These are phyloP conservation scores for Staphylotrichum tortipilum DNA, from an alignment of 495 filamentous ascomycete species.

Conservation along the genomic window DNA sequence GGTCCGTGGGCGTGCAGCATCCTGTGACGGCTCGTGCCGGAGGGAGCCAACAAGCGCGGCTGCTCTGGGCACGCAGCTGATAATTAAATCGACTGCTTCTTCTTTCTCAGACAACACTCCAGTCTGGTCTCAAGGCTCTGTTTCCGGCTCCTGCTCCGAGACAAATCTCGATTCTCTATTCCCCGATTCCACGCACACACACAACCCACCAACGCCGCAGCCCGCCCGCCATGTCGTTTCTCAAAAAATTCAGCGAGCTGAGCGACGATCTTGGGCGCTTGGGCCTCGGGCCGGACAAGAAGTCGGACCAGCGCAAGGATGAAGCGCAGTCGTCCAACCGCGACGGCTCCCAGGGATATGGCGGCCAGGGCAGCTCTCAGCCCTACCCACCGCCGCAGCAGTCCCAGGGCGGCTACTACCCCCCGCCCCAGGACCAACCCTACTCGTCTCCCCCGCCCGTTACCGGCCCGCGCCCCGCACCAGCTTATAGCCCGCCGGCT, in stretches of 20 bases:
- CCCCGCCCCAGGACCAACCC: constrained; percentile 6
- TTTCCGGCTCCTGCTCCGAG: too few relatives aligned
- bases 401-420: neutral
- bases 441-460: constrained; percentile 14
- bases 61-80: neutral
- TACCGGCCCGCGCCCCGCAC: constrained; percentile 17
- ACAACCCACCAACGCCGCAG: too few relatives aligned
- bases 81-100: neutral
- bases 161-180: too few relatives aligned
- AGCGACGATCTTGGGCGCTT: constrained; percentile 13
- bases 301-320: constrained; percentile 9
- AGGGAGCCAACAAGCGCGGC: neutral
- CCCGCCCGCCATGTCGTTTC: constrained; percentile 22
- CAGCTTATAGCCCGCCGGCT: constrained; percentile 35
- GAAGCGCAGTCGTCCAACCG: neutral
- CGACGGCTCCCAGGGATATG: constrained; percentile 20
- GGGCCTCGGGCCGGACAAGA: constrained; percentile 16
- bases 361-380: constrained; percentile 18
- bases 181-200: neutral
- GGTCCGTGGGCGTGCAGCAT: too few relatives aligned
- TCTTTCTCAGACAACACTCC: neutral
- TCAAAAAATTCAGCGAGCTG: constrained; percentile 23
- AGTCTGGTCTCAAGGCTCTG: too few relatives aligned
- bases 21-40: too few relatives aligned
- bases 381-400: too few relatives aligned